phyloP scores from a whole-genome alignment of 345 rosid species.

The Isatis tinctoria region DNA sequence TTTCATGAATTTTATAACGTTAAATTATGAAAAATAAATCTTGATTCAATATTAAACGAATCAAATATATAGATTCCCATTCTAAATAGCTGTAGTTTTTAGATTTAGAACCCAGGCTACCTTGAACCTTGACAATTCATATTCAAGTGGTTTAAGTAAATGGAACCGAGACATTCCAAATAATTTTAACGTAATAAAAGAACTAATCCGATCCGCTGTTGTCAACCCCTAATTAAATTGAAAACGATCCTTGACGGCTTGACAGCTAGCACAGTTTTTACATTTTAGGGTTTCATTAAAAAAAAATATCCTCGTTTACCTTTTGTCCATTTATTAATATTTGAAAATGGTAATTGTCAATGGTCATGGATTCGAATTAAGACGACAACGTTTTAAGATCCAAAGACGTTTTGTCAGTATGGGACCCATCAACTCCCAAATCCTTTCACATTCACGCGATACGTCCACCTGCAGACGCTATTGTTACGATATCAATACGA shows the following conservation, averaged over 20 bases:
- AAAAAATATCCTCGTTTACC: not conserved
- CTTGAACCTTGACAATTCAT: not conserved
- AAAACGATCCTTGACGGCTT: conserved; percentile 12
- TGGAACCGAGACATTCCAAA: not conserved
- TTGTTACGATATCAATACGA: conserved; percentile 6
- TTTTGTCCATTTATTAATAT: not conserved
- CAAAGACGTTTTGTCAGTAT: not conserved
- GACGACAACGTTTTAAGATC: not conserved
- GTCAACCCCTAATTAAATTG: conserved; percentile 27
- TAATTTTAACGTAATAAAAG: not conserved
- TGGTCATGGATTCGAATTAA: not conserved
- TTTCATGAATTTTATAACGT: not conserved
- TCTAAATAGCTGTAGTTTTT: not conserved
- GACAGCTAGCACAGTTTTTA: conserved; percentile 26
- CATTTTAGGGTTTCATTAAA: conserved; percentile 18
- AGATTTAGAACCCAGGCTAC: not conserved
- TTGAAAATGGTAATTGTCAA: not conserved
- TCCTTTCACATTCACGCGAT: conserved; percentile 15
- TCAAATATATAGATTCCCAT: not conserved
- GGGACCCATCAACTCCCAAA: not conserved
- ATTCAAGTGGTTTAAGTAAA: not conserved
- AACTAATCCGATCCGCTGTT: not conserved
- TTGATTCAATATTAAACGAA: not conserved
- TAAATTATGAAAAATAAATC: not conserved
- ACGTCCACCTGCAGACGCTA: not conserved